Evolutionary conservation across 495 filamentous ascomycete genomes (phyloP).

Genomic region (Annulohypoxylon stygium): DNA sequence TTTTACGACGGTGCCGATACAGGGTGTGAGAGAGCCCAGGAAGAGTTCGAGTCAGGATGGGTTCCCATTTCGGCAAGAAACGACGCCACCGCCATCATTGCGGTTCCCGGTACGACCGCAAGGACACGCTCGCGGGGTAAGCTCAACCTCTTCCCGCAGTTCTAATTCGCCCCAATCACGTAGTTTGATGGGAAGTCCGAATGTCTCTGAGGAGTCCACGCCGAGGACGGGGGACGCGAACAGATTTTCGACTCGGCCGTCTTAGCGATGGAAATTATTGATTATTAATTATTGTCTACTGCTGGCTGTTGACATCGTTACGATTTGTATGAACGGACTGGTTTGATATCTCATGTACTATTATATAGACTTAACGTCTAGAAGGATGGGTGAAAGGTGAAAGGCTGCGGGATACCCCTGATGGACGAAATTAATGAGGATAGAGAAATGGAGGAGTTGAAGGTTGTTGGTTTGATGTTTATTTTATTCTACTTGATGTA

Average conservation of each 20-base stretch:
- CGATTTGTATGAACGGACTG: not conserved
- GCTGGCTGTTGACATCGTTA: not conserved
- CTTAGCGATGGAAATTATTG: not conserved
- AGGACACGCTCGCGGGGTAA: not conserved
- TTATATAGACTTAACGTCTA: not conserved
- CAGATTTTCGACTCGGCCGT: constrained; percentile 6
- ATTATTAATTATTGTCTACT: not conserved
- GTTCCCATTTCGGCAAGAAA: not conserved
- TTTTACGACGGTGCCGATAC: not conserved
- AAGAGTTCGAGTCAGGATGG: not conserved
- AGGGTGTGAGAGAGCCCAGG: not conserved
- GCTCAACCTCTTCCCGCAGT: constrained; percentile 13
- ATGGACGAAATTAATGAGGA: not conserved
- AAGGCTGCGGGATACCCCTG: not conserved
- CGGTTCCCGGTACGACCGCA: not conserved
- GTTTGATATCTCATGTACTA: not conserved
- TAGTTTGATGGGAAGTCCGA: constrained; percentile 24
- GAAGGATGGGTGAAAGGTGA: not conserved
- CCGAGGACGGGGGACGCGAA: not conserved
- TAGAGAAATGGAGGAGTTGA: no score
- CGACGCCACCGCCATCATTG: not conserved
- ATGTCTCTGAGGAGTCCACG: constrained; percentile 11
- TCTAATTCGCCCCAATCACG: constrained; percentile 19
- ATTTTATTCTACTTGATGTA: no score
- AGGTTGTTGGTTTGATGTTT: no score